Conservation (phyloP, 2,329 filamentous ascomycete species). For the Trichoderma sp. region DNA sequence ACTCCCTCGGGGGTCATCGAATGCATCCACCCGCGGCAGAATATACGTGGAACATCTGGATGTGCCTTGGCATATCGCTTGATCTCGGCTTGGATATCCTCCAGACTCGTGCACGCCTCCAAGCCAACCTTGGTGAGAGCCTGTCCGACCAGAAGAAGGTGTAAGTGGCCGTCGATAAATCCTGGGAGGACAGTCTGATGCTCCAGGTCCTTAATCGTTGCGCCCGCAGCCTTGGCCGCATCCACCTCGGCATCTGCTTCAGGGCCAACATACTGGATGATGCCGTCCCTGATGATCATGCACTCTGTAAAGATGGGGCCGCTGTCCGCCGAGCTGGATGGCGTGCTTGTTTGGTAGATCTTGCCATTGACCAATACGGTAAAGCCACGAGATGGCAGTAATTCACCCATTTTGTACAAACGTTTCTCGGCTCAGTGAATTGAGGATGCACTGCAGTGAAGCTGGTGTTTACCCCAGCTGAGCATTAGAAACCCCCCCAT, state of each 20-base stretch:
- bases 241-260: slow-evolving; percentile 34
- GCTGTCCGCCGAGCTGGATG: background rate
- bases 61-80: slow-evolving; percentile 51
- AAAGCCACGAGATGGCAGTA: slow-evolving; percentile 7
- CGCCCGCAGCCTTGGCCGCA: slow-evolving; percentile 35
- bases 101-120: slow-evolving; percentile 51
- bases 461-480: background rate
- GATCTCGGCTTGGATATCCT: slow-evolving; percentile 55
- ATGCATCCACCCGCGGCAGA: slow-evolving; percentile 62
- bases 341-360: slow-evolving; percentile 30
- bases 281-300: slow-evolving; percentile 43
- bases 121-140: slow-evolving; percentile 56
- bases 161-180: slow-evolving; percentile 63
- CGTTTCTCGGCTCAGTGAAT: background rate
- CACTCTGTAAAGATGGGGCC: slow-evolving; percentile 31
- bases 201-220: slow-evolving; percentile 36
- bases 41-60: slow-evolving; percentile 52
- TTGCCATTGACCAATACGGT: slow-evolving; percentile 33
- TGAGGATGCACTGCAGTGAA: background rate
- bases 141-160: slow-evolving; percentile 59
- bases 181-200: slow-evolving; percentile 53
- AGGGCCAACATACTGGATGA: slow-evolving; percentile 43
- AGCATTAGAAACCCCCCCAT: slow-evolving; percentile 4
- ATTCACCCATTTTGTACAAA: slow-evolving; percentile 28
- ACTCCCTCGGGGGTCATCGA: slow-evolving; percentile 52